A percentile compares a stretch with the other conserved stretches of the same genome.
These are phyloP conservation scores for Barnettozyma sucrosica DNA, from an alignment of 805 yeast species.

Conservation along the genomic window DNA sequence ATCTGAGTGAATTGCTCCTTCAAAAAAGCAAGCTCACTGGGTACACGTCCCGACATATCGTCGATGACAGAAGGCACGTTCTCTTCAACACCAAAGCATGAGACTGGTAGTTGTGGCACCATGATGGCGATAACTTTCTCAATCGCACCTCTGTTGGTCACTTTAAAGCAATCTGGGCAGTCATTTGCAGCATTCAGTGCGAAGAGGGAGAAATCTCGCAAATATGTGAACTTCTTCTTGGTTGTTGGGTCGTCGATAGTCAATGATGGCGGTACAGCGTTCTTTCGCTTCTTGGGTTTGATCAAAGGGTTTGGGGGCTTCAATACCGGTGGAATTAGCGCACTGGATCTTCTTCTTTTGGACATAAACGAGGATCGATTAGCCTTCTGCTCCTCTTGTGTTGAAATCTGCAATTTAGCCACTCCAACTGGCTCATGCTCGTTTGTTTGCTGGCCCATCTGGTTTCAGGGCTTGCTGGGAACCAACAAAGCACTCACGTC, in stretches of 20 bases:
- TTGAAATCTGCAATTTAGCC: constrained; percentile 1
- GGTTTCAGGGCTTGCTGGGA: neutral
- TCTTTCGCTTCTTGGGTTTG: constrained; percentile 30
- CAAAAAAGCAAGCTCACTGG: constrained; percentile 25
- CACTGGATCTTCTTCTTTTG: constrained; percentile 26
- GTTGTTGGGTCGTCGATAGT: constrained; percentile 27
- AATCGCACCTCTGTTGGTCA: constrained; percentile 43
- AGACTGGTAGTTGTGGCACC: constrained; percentile 44
- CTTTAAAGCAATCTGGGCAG: constrained; percentile 42
- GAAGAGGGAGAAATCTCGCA: constrained; percentile 26
- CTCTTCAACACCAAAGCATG: constrained; percentile 5
- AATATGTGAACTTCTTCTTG: constrained; percentile 15
- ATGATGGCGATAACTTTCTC: constrained; percentile 52
- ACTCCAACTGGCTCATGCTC: constrained; percentile 6
- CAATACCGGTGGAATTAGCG: constrained; percentile 10
- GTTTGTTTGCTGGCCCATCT: neutral
- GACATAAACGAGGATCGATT: neutral
- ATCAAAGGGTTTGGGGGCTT: constrained; percentile 6
- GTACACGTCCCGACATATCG: neutral
- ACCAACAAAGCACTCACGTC: neutral
- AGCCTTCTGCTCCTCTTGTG: neutral
- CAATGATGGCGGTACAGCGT: constrained; percentile 27
- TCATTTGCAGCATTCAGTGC: constrained; percentile 25
- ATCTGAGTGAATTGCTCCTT: constrained; percentile 34
- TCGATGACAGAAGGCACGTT: constrained; percentile 3